Conservation (phyloP, 2,329 filamentous ascomycete species). For the Fusarium protoensiforme region DNA sequence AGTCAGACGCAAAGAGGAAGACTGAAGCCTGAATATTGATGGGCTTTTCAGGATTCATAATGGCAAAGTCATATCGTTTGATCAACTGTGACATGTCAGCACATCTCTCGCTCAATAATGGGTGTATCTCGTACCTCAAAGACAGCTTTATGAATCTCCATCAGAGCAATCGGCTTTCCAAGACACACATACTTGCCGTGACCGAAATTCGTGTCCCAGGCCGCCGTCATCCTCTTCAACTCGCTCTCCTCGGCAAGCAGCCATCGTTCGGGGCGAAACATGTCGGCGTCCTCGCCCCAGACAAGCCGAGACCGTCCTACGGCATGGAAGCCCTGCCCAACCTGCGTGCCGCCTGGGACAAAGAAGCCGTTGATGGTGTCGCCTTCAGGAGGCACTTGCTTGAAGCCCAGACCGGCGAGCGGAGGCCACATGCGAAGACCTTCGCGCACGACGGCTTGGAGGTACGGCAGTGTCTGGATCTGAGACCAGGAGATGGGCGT, state of each 20-base stretch:
- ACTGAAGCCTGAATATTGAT: conserved; percentile 49
- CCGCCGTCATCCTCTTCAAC: conserved; percentile 49
- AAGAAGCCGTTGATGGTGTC: conserved; percentile 62
- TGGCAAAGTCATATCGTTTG: conserved; percentile 47
- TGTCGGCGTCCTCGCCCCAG: conserved; percentile 64
- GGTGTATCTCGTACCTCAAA: conserved; percentile 53
- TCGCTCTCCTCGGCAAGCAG: conserved; percentile 50
- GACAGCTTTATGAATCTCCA: conserved; percentile 61
- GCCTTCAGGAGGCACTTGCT: conserved; percentile 63
- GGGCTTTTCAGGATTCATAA: conserved; percentile 47
- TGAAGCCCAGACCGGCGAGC: conserved; percentile 64
- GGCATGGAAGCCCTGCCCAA: conserved; percentile 67
- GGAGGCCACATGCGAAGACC: conserved; percentile 66
- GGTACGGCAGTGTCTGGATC: conserved; percentile 61
- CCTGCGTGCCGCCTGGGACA: conserved; percentile 62
- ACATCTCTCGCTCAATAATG: background rate
- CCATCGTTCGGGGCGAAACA: conserved; percentile 67
- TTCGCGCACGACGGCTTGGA: conserved; percentile 68
- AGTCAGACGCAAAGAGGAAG: conserved; percentile 50
- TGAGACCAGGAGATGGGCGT: conserved; percentile 57
- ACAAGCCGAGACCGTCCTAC: conserved; percentile 59
- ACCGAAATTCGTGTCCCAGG: conserved; percentile 57
- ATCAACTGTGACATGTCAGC: conserved; percentile 39
- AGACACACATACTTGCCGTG: conserved; percentile 58
- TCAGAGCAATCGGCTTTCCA: conserved; percentile 59